Conservation (phyloP, 176 grass and related monocot species). For the Melocanna baccifera region DNA sequence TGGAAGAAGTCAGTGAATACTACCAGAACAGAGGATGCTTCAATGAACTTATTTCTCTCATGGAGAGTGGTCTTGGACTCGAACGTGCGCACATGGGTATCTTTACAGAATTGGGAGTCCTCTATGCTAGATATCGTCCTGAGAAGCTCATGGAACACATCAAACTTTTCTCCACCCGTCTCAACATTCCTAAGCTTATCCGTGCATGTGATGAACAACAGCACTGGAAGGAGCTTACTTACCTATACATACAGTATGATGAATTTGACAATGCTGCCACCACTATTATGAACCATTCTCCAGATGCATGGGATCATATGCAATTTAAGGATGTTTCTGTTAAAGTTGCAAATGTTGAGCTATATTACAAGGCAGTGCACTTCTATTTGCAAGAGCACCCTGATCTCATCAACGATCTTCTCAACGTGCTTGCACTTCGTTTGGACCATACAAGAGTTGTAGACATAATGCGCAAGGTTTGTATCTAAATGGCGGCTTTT, state of each 20-base stretch:
- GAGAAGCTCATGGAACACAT: conserved; percentile 99
- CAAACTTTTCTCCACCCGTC: conserved; percentile 94
- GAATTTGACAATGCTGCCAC: conserved; percentile 95
- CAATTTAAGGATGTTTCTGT: conserved; percentile 94
- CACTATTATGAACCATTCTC: conserved; percentile 97
- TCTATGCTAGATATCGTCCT: conserved; percentile 86
- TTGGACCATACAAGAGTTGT: conserved; percentile 95
- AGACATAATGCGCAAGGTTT: conserved; percentile 96
- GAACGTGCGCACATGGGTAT: conserved; percentile 98
- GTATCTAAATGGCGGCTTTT: neutral
- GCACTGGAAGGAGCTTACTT: conserved; percentile 96
- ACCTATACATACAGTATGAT: conserved; percentile 94
- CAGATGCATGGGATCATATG: conserved; percentile 99
- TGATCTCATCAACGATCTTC: conserved; percentile 95
- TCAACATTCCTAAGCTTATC: conserved; percentile 96
- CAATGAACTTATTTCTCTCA: conserved; percentile 91
- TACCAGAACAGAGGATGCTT: conserved; percentile 99
- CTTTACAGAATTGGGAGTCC: conserved; percentile 88
- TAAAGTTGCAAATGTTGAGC: conserved; percentile 94
- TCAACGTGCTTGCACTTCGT: conserved; percentile 90
- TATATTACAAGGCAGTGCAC: conserved; percentile 98
- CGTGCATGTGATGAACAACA: conserved; percentile 95
- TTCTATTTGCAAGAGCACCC: conserved; percentile 97
- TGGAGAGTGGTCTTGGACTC: conserved; percentile 94
- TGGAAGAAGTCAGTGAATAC: conserved; percentile 94